Conservation (phyloP, 108 stramenopile genomes). For the Licmophora abbreviata region DNA sequence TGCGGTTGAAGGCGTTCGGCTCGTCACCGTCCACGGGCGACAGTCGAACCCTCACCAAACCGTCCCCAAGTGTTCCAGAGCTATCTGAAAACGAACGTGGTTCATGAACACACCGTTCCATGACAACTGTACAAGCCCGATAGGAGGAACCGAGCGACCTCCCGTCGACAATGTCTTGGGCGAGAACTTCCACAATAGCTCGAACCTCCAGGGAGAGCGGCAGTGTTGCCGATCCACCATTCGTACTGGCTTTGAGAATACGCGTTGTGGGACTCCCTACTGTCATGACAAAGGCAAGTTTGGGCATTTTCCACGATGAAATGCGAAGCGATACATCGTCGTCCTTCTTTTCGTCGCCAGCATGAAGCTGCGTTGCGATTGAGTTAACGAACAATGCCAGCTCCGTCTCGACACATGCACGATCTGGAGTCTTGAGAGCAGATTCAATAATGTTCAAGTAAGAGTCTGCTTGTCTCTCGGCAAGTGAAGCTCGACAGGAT, state of each 20-base stretch:
- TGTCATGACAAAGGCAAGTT: constrained; percentile 3
- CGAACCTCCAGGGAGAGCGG: constrained; percentile 4
- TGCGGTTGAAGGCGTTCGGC: not conserved
- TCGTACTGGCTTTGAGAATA: no score
- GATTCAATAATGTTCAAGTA: constrained; percentile 2
- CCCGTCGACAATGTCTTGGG: constrained; percentile 3
- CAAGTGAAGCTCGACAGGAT: constrained; percentile 4
- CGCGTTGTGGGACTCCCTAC: not conserved
- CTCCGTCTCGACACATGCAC: not conserved
- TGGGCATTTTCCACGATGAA: constrained; percentile 2
- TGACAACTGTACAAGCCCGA: not conserved
- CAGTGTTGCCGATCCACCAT: not conserved
- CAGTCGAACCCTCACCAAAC: constrained; percentile 5
- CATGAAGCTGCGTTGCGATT: not conserved
- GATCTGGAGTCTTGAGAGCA: not conserved
- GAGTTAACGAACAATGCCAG: not conserved
- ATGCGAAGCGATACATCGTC: constrained; percentile 1
- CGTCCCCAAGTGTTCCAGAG: constrained; percentile 8
- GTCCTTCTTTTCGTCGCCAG: not conserved
- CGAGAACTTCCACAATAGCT: constrained; percentile 4
- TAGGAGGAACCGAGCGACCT: no score
- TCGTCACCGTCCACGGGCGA: not conserved
- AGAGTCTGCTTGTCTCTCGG: not conserved
- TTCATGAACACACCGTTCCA: constrained; percentile 10
- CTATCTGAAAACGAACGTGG: not conserved